phyloP scores from a whole-genome alignment of 495 filamentous ascomycete species.

The Cercophora sp. region DNA sequence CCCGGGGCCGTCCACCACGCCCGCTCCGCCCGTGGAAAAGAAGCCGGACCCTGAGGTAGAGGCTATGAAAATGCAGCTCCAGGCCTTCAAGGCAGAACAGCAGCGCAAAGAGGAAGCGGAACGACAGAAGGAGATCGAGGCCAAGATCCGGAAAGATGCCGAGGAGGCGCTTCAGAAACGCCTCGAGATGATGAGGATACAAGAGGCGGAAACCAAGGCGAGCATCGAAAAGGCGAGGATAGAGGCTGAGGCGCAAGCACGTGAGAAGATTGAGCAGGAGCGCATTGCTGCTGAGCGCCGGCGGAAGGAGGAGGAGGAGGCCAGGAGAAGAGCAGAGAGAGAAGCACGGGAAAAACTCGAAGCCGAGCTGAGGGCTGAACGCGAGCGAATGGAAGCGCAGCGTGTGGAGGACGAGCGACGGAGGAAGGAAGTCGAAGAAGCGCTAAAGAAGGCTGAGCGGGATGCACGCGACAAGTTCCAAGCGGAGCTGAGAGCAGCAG shows the following conservation, averaged over 20 bases:
- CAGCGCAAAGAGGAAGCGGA: constrained; percentile 35
- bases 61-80: constrained; percentile 38
- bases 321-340: constrained; percentile 35
- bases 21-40: constrained; percentile 30
- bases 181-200: constrained; percentile 39
- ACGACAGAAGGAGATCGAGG: constrained; percentile 42
- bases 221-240: constrained; percentile 37
- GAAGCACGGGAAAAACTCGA: constrained; percentile 38
- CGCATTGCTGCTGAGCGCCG: constrained; percentile 33
- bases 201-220: constrained; percentile 33
- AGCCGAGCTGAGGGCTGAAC: constrained; percentile 29
- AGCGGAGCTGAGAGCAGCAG: constrained; percentile 28
- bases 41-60: constrained; percentile 44
- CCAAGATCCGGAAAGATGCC: constrained; percentile 40
- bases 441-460: constrained; percentile 35
- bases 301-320: constrained; percentile 32
- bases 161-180: constrained; percentile 32
- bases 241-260: constrained; percentile 42
- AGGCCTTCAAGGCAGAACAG: constrained; percentile 33
- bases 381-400: constrained; percentile 34
- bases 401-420: constrained; percentile 28
- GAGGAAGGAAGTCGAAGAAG: constrained; percentile 33
- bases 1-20: constrained; percentile 30
- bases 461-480: constrained; percentile 41
- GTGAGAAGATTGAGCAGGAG: constrained; percentile 34